Base-by-base conservation (phyloP, 2,329 filamentous ascomycete species). In the Xylaria sp. region DNA sequence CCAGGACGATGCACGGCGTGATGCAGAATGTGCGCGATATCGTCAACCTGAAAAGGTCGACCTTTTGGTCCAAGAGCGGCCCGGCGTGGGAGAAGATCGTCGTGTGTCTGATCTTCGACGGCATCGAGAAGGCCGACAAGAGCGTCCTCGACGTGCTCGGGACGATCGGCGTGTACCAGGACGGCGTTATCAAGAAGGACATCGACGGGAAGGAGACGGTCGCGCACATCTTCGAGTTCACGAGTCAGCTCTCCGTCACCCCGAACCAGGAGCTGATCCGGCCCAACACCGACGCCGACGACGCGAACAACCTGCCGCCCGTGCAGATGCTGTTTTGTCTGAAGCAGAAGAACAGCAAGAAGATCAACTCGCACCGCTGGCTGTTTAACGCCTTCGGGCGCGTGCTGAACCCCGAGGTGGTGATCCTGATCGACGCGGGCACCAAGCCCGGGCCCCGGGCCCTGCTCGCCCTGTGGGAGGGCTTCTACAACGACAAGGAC, bases 11-110 rank as follows among this genome's bases (percentile, higher is more conserved):
- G 56, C 92, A 97, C 74, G 91, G 92, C 78, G 91, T 95, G 52
- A 97, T 97, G 92, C 91, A 96, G 73, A 97, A 97, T 73, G 93
- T 97, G 67, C 88, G 92, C 59, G 92, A 96, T 67, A 97, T 97
- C 71, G 92, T 96, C 67, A 96, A 96, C 75, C 82, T 96, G 57
- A 96, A 96, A 76, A 96, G 95, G 77, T 96, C 92, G 34, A 92
- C 93, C 67, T 97, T 97, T 78, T 97, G 92, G 92, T 96, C 96
- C 78, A 94, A 95, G 77, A 92, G 92, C 68, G 92, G 92, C 48
- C 92, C 92, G 6, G 92, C 92, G 46, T 97, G 92, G 92, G 92
- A 97, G 72, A 97, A 97, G 78, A 97, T 97, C 69, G 92, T 97
- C 26, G 92, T 97, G 54, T 92, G 89, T 72, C 76, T 97, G 61